Percentiles rank a stretch among this genome's conserved stretches.
phyloP scores from a whole-genome alignment of 768 basidiomycete species.

The Mycena pura region DNA sequence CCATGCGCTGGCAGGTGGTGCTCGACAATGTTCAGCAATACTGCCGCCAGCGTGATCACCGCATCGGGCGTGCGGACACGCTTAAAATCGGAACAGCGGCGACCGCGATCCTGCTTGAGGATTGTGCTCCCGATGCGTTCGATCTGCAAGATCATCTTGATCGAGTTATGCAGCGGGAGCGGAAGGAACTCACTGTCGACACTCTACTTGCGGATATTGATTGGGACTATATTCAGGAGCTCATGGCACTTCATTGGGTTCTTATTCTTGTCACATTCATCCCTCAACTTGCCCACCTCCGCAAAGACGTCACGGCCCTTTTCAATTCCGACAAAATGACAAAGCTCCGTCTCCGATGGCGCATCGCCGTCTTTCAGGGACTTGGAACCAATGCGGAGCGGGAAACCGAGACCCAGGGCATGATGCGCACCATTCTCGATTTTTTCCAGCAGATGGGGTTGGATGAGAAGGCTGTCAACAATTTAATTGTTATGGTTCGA shows the following conservation, averaged over 20 bases:
- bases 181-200: constrained; percentile 23
- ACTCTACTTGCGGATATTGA: constrained; percentile 25
- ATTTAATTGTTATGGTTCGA: constrained; percentile 18
- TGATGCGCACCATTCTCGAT: constrained; percentile 21
- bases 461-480: constrained; percentile 17
- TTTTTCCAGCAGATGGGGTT: constrained; percentile 27
- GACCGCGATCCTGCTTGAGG: constrained; percentile 18
- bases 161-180: constrained; percentile 21
- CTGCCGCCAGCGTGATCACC: constrained; percentile 23
- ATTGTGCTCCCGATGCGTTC: constrained; percentile 25
- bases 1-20: background rate
- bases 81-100: constrained; percentile 33
- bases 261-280: constrained; percentile 28
- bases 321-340: constrained; percentile 24
- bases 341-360: constrained; percentile 27
- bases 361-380: constrained; percentile 28
- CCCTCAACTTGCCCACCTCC: constrained; percentile 22
- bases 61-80: constrained; percentile 18
- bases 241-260: constrained; percentile 31
- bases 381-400: constrained; percentile 30
- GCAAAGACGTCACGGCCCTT: constrained; percentile 15
- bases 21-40: constrained; percentile 12
- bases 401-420: constrained; percentile 30
- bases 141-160: constrained; percentile 1
- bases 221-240: constrained; percentile 14